Base-by-base conservation (phyloP, 176 grass and related monocot species). In the Metroxylon sagu region DNA sequence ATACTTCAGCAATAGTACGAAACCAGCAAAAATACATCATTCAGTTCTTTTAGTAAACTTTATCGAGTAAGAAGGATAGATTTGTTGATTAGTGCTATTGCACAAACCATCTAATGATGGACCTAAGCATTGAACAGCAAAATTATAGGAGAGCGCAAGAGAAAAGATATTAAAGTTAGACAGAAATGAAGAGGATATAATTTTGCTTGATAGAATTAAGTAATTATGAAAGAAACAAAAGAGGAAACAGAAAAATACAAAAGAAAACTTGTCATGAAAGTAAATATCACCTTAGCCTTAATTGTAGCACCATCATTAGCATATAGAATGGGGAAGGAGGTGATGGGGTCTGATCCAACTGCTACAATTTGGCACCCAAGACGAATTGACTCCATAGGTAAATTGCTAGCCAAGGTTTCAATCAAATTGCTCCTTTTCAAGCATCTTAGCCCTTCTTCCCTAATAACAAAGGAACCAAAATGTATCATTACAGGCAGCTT, bases 351-450 rank as follows among this genome's bases (percentile, higher is more conserved):
- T 17, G 31, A 7, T 43, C 61, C 16, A 16, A 80, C 29, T 0
- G 3, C 52, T 6, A 7, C 21, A 14, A 80, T 19, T 31, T 72
- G 50, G 48, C 76, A 76, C 1, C 62, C 53, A 16, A 76, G 72
- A 27, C 72, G 76, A 62, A 85, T 66, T 6, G 57, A 23, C 5
- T 69, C 43, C 26, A 17, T 26, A 1, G 76, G 76, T 30, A 80
- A 25, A 50, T 59, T 53, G 16, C n/a, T 48, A 30, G 67, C 76
- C 57, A 85, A 18, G 12, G 76, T 62, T 74, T 72, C 62, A 12
- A 85, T 28, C 3, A 79, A 67, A 17, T 79, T 76, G 4, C 54
- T 80, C 10, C 76, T 75, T 62, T 58, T 76, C 57, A 85, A 6
- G 51, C 62, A 80, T 10, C 76, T 66, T 15, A 71, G 10, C 29